These are phyloP conservation scores for Glycine latifolia DNA, from an alignment of 306 rosid species.

Conservation along the genomic window DNA sequence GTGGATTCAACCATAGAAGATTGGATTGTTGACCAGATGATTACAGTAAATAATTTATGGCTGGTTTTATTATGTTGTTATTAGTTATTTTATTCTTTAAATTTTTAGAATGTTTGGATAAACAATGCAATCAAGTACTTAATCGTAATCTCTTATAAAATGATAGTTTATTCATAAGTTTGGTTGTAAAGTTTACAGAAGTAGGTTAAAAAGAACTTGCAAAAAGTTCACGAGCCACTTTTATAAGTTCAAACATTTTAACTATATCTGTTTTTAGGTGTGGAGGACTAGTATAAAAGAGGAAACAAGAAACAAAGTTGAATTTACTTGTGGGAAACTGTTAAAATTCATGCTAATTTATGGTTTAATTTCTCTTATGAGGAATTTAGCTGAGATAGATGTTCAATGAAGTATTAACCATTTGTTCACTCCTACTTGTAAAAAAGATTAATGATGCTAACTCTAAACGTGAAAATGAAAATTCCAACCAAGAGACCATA, in stretches of 20 bases:
- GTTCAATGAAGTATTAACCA: not conserved
- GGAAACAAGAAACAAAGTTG: not conserved
- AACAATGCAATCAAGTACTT: not conserved
- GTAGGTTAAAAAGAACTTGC: not conserved
- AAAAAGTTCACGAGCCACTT: not conserved
- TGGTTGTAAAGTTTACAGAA: not conserved
- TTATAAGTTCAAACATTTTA: not conserved
- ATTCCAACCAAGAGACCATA: not conserved
- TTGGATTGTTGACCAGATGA: slow-evolving; percentile 83
- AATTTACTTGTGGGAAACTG: not conserved
- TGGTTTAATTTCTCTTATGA: slow-evolving; percentile 3
- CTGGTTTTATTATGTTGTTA: slow-evolving; percentile 8
- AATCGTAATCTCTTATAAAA: not conserved
- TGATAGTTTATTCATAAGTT: not conserved
- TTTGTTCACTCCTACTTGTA: not conserved
- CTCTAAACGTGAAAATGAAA: slow-evolving; percentile 9
- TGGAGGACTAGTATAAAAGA: not conserved
- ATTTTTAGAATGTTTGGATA: not conserved
- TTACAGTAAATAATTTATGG: slow-evolving; percentile 42
- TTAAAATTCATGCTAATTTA: not conserved
- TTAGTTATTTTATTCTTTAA: not conserved
- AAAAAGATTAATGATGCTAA: not conserved
- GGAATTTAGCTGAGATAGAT: not conserved
- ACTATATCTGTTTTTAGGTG: not conserved
- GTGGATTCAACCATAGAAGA: slow-evolving; percentile 66